phyloP scores from a whole-genome alignment of 1,284 basidiomycete genomes.

The Cystobasidium pallidum region DNA sequence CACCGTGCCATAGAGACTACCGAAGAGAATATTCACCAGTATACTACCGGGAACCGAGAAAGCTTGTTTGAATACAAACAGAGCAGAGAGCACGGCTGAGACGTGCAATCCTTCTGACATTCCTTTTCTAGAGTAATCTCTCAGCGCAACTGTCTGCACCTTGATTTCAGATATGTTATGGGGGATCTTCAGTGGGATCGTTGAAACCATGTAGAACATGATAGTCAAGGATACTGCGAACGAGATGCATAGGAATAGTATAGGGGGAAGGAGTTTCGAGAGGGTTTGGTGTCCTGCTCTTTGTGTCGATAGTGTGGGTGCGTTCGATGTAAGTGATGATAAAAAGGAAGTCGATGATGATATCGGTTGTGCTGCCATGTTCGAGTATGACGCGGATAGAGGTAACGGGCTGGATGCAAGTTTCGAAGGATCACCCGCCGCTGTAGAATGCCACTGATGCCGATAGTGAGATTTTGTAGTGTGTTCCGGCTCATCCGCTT shows the following conservation, averaged over 20 bases:
- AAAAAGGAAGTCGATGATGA: conserved; percentile 17
- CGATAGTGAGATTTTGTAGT: neutral
- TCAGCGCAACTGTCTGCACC: conserved; percentile 28
- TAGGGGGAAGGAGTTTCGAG: conserved; percentile 49
- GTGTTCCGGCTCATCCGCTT: conserved; percentile 16
- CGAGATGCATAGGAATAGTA: conserved; percentile 49
- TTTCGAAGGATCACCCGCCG: neutral
- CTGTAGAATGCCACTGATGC: neutral
- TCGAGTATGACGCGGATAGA: neutral
- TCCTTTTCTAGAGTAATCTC: conserved; percentile 42
- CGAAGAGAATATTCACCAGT: conserved; percentile 54
- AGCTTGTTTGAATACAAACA: conserved; percentile 55
- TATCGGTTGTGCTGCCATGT: neutral
- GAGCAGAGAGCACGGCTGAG: conserved; percentile 32
- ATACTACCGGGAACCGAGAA: conserved; percentile 54
- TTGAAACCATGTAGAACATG: conserved; percentile 38
- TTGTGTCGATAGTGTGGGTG: conserved; percentile 15
- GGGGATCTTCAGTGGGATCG: conserved; percentile 35
- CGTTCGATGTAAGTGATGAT: conserved; percentile 6
- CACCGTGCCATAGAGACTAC: conserved; percentile 52
- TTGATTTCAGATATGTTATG: conserved; percentile 42
- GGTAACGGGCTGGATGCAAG: neutral
- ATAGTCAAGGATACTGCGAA: conserved; percentile 51
- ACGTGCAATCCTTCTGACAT: conserved; percentile 38
- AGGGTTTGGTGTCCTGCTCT: conserved; percentile 3